Percentiles rank a stretch among this genome's conserved stretches.
These are phyloP conservation scores for Penicillium sp. DNA, from an alignment of 2,329 filamentous ascomycete genomes.

Conservation along the genomic window DNA sequence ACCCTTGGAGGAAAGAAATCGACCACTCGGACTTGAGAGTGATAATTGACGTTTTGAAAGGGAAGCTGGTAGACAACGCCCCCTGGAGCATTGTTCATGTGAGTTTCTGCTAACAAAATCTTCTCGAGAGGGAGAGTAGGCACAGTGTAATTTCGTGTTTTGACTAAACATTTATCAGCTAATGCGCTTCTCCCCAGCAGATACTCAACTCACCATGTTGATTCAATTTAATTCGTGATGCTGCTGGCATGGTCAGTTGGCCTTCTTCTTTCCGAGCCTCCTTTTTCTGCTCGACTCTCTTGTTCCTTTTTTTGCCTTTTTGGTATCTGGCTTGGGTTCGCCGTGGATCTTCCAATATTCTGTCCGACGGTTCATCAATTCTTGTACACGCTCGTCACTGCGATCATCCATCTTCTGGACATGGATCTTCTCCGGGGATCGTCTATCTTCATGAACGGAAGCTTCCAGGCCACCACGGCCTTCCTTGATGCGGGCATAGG, in stretches of 20 bases:
- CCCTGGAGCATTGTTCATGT: constrained; percentile 49
- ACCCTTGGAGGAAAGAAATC: constrained; percentile 73
- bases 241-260: constrained; percentile 24
- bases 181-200: neutral
- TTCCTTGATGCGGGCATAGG: constrained; percentile 70
- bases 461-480: constrained; percentile 68
- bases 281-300: constrained; percentile 34
- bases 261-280: constrained; percentile 33
- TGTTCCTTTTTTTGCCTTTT: constrained; percentile 37
- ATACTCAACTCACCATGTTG: constrained; percentile 41
- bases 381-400: constrained; percentile 52
- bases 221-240: constrained; percentile 40
- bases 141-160: constrained; percentile 47
- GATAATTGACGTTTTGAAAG: constrained; percentile 73
- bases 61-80: constrained; percentile 57
- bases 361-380: constrained; percentile 63
- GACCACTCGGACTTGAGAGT: constrained; percentile 70
- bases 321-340: constrained; percentile 38
- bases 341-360: constrained; percentile 60
- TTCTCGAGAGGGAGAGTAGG: constrained; percentile 44
- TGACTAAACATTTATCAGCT: constrained; percentile 41
- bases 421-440: constrained; percentile 54
- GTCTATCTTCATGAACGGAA: constrained; percentile 63
- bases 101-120: constrained; percentile 50
- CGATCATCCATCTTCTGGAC: constrained; percentile 55